These are phyloP conservation scores for Emmonsia crescens DNA, from an alignment of 2,329 filamentous ascomycete species.

Conservation along the genomic window DNA sequence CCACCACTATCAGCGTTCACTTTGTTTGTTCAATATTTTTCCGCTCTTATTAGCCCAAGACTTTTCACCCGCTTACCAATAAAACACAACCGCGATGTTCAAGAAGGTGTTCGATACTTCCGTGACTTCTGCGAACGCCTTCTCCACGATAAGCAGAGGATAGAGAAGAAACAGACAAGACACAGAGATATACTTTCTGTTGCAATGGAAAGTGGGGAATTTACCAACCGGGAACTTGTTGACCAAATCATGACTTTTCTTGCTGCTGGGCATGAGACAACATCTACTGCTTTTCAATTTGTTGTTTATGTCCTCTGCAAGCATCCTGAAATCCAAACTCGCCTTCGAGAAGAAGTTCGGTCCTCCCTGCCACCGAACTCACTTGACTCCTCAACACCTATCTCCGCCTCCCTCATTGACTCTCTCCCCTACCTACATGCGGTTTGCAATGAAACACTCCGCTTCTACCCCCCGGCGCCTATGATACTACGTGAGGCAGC, in stretches of 20 bases:
- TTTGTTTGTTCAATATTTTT: conserved; percentile 23
- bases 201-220: conserved; percentile 63
- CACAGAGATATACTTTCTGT: conserved; percentile 66
- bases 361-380: conserved; percentile 45
- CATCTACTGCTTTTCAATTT: conserved; percentile 66
- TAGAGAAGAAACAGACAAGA: conserved; percentile 37
- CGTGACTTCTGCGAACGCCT: conserved; percentile 57
- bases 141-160: conserved; percentile 54
- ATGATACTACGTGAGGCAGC: conserved; percentile 57
- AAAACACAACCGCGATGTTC: conserved; percentile 53
- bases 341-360: conserved; percentile 59
- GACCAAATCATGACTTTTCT: conserved; percentile 89
- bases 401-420: conserved; percentile 51
- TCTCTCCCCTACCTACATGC: conserved; percentile 69
- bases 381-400: conserved; percentile 46
- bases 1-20: conserved; percentile 7
- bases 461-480: conserved; percentile 61
- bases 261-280: conserved; percentile 72
- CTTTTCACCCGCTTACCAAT: not conserved
- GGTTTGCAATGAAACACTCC: conserved; percentile 65
- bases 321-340: conserved; percentile 53
- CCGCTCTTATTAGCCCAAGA: not conserved
- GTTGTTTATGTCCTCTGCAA: conserved; percentile 58
- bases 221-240: conserved; percentile 68
- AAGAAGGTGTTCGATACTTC: conserved; percentile 47